Evolutionary conservation across 352 stramenopile species (phyloP).

Genomic region (Globisporangium iwayamae): DNA sequence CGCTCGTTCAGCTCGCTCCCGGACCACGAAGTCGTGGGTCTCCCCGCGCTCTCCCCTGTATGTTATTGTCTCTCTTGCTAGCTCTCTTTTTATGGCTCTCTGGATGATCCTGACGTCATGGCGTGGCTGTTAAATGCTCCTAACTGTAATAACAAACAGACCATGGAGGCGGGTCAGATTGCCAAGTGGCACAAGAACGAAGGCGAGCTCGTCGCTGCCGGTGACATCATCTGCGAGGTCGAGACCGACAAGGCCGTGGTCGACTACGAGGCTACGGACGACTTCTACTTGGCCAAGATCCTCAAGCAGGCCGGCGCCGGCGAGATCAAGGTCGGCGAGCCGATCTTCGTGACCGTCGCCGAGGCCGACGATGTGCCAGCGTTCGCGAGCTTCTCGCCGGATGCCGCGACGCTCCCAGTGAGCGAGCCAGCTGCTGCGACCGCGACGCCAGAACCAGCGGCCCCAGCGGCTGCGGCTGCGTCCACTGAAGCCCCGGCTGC

Average conservation of each 20-base stretch:
- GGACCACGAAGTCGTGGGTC: constrained; percentile 73
- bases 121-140: not conserved
- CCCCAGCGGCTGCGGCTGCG: constrained; percentile 23
- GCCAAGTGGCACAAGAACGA: constrained; percentile 92
- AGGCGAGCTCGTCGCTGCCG: constrained; percentile 89
- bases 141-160: constrained; percentile 32
- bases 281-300: constrained; percentile 94
- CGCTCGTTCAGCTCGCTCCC: constrained; percentile 59
- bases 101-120: not conserved
- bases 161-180: constrained; percentile 95
- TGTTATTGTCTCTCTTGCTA: not conserved
- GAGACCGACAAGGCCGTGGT: constrained; percentile 99
- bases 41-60: constrained; percentile 66
- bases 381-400: constrained; percentile 49
- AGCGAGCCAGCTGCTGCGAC: constrained; percentile 20
- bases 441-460: constrained; percentile 19
- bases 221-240: constrained; percentile 93
- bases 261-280: constrained; percentile 97
- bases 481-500: constrained; percentile 16
- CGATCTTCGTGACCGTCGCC: constrained; percentile 65
- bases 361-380: constrained; percentile 53
- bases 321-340: constrained; percentile 84
- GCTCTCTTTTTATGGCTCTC: not conserved
- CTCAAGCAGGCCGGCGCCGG: constrained; percentile 79
- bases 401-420: constrained; percentile 24